phyloP scores from a whole-genome alignment of 106 monocot genomes.

The Apostasia shenzhenica region DNA sequence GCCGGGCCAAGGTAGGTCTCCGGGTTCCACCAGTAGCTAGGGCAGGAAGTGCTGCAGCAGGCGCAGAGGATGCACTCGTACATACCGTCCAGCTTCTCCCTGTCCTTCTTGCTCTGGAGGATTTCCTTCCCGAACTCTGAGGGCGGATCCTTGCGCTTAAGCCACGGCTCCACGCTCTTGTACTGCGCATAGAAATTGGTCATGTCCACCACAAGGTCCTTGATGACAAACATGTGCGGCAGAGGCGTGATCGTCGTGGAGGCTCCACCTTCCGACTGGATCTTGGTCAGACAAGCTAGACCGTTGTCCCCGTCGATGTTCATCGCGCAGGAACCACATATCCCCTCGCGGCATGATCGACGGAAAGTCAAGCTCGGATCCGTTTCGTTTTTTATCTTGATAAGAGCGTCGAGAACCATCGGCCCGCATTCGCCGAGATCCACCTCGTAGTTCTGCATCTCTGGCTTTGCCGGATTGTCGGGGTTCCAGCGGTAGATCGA shows the following conservation, averaged over 20 bases:
- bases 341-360: constrained; percentile 74
- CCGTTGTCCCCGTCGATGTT: constrained; percentile 76
- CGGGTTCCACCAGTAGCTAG: constrained; percentile 79
- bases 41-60: constrained; percentile 67
- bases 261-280: constrained; percentile 33
- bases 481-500: constrained; percentile 67
- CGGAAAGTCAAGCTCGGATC: constrained; percentile 52
- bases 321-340: constrained; percentile 78
- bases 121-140: constrained; percentile 25
- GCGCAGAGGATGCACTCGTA: constrained; percentile 66
- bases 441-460: constrained; percentile 55
- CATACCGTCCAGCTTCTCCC: constrained; percentile 35
- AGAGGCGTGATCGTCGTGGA: constrained; percentile 71
- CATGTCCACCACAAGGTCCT: constrained; percentile 54
- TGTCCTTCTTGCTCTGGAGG: constrained; percentile 33
- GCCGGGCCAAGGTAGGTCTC: constrained; percentile 63
- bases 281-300: constrained; percentile 54
- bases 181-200: constrained; percentile 55
- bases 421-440: constrained; percentile 50
- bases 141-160: constrained; percentile 29
- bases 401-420: constrained; percentile 68
- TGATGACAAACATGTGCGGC: constrained; percentile 62
- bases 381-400: constrained; percentile 63
- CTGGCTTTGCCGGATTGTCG: constrained; percentile 27
- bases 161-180: constrained; percentile 63